phyloP scores from a whole-genome alignment of 1,139 yeast genomes.

The Taphrina populina region DNA sequence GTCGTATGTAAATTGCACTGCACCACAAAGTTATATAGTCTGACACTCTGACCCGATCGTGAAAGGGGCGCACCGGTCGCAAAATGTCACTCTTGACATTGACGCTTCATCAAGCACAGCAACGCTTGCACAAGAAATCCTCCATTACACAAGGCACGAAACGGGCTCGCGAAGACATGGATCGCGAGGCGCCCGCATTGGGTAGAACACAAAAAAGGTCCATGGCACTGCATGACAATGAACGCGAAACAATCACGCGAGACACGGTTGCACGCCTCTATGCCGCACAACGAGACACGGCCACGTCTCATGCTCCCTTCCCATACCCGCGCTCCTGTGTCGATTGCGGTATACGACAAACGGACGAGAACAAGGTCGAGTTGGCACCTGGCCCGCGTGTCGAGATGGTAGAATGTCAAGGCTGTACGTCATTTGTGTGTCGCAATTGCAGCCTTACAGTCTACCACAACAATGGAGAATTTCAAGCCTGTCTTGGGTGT shows the following conservation, averaged over 20 bases:
- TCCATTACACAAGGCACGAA: neutral
- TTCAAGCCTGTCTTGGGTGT: slow-evolving; percentile 25
- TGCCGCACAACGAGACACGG: neutral
- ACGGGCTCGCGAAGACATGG: slow-evolving; percentile 1
- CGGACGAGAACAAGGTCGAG: neutral
- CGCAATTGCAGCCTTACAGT: slow-evolving; percentile 22
- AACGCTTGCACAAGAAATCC: neutral
- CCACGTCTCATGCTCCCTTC: neutral
- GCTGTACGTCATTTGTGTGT: slow-evolving; percentile 9
- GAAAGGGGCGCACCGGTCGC: too few species aligned
- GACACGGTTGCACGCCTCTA: neutral
- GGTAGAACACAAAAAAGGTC: neutral
- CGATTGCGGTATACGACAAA: neutral
- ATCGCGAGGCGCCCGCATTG: neutral
- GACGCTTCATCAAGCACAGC: slow-evolving; percentile 31
- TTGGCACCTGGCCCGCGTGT: too few species aligned
- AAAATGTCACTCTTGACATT: slow-evolving; percentile 20
- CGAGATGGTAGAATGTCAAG: too few species aligned
- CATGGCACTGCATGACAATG: neutral
- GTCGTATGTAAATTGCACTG: too few species aligned
- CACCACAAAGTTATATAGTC: too few species aligned
- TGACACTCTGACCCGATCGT: too few species aligned
- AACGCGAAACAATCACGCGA: neutral
- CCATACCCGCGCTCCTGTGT: neutral
- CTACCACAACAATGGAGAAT: slow-evolving; percentile 1